A percentile compares a stretch with the other conserved stretches of the same genome.
Conservation (phyloP, 345 rosid genomes). For the Melaleuca quinquenervia region DNA sequence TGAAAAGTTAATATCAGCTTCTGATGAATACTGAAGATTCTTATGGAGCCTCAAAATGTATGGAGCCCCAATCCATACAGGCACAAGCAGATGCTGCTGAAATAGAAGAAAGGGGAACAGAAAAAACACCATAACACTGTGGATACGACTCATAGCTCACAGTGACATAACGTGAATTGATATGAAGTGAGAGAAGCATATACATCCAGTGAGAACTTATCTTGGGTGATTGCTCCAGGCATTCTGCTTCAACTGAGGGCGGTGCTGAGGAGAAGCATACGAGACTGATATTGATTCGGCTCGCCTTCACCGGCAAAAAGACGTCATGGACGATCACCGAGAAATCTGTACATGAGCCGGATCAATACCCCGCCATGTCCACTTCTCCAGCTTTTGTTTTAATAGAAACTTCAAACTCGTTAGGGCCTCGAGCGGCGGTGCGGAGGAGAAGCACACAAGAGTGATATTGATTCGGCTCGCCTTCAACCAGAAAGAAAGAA, state of each 20-base stretch:
- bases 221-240: neutral
- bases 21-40: neutral
- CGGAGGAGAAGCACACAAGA: constrained; percentile 8
- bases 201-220: neutral
- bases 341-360: neutral
- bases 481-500: neutral
- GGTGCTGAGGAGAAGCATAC: neutral
- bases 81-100: neutral
- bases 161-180: neutral
- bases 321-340: neutral
- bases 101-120: neutral
- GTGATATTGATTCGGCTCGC: constrained; percentile 15
- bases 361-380: neutral
- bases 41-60: neutral
- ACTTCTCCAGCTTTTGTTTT: neutral
- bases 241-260: neutral
- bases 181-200: neutral
- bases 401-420: neutral
- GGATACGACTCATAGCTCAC: neutral
- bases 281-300: neutral
- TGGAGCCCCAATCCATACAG: neutral
- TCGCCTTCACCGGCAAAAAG: neutral
- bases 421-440: neutral
- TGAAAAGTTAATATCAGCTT: neutral
- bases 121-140: neutral